Evolutionary conservation across 2,329 filamentous ascomycete species (phyloP).

Genomic region (Sporothrix luriei): DNA sequence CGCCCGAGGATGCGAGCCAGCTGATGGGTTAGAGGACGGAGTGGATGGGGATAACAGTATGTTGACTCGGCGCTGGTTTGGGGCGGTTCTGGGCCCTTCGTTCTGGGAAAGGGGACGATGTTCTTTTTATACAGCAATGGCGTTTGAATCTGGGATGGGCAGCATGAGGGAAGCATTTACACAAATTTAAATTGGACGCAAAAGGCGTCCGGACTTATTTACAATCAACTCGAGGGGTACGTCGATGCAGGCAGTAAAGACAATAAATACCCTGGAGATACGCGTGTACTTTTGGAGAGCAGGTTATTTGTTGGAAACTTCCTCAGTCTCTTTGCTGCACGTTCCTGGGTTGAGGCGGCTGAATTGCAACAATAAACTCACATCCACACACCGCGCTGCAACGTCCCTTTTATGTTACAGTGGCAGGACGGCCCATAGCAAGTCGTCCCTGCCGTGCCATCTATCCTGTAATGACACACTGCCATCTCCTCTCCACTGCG

Average conservation of each 20-base stretch:
- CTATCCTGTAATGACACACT: neutral
- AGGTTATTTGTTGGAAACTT: neutral
- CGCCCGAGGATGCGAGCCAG: conserved; percentile 86
- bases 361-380: conserved; percentile 6
- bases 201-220: neutral
- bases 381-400: neutral
- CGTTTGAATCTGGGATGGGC: neutral
- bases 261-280: too few relatives aligned
- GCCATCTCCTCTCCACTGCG: conserved; percentile 5
- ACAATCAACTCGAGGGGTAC: neutral
- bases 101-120: neutral
- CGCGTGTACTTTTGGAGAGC: neutral
- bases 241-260: neutral
- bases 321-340: neutral
- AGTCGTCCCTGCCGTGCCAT: neutral
- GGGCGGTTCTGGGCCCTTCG: too few relatives aligned
- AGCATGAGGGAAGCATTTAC: conserved; percentile 16
- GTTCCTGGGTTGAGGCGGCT: conserved; percentile 3
- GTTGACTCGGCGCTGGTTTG: neutral
- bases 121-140: conserved; percentile 9
- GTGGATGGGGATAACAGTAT: neutral
- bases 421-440: neutral
- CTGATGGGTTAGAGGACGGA: conserved; percentile 72
- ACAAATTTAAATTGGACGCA: neutral
- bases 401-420: conserved; percentile 16